Conservation (phyloP, 495 filamentous ascomycete species). For the Talaromyces adpressus region DNA sequence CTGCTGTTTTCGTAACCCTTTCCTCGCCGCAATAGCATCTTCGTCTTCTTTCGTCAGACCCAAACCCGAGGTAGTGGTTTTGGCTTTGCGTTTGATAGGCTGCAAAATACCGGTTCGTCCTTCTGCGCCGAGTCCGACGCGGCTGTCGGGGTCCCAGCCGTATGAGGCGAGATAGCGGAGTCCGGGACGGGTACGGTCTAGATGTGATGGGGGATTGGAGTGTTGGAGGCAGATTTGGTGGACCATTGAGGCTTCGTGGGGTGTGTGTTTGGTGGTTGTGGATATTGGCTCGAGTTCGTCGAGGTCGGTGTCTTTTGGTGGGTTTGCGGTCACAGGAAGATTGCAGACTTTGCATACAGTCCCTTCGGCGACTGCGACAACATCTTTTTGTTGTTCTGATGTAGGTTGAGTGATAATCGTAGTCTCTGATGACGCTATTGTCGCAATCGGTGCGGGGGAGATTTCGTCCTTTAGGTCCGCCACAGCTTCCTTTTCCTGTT, state of each 20-base stretch:
- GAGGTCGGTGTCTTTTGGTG: conserved; percentile 4
- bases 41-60: conserved; percentile 37
- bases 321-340: conserved; percentile 35
- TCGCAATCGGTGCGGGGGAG: conserved; percentile 5
- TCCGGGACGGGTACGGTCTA: conserved; percentile 73
- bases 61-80: conserved; percentile 69
- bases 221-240: conserved; percentile 78
- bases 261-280: conserved; percentile 7
- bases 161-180: conserved; percentile 66
- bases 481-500: neutral
- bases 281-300: neutral
- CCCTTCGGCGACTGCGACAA: conserved; percentile 1
- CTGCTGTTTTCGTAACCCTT: conserved; percentile 29
- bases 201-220: conserved; percentile 75
- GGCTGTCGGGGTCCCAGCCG: conserved; percentile 83
- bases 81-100: conserved; percentile 66
- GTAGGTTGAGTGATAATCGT: conserved; percentile 7
- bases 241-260: conserved; percentile 66
- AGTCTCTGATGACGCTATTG: conserved; percentile 16
- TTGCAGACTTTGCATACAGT: conserved; percentile 51
- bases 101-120: conserved; percentile 65
- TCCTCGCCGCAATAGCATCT: conserved; percentile 26
- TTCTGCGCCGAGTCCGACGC: conserved; percentile 60
- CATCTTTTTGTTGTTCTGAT: neutral
- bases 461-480: neutral